Evolutionary conservation across 2,329 filamentous ascomycete species (phyloP).

Genomic region (Diaporthe sp.): DNA sequence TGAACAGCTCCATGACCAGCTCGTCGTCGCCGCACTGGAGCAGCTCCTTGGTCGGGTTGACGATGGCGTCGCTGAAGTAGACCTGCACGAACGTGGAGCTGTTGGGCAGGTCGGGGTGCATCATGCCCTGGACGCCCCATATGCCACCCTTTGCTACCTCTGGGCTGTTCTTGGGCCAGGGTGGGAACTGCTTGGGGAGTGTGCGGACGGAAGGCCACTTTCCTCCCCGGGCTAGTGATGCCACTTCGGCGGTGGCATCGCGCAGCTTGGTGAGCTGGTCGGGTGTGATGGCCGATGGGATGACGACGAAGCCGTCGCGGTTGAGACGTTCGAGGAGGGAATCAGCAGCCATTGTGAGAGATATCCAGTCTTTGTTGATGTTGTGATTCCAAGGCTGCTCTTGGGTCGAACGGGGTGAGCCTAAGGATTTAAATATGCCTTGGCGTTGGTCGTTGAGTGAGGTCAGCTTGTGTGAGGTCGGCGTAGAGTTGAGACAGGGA

Average conservation of each 20-base stretch:
- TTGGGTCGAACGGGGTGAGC: background rate
- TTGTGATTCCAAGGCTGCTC: background rate
- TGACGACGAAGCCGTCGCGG: conserved; percentile 71
- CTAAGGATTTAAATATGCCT: background rate
- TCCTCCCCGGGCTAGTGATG: conserved; percentile 74
- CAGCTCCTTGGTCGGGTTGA: conserved; percentile 75
- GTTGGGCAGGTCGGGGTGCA: conserved; percentile 41
- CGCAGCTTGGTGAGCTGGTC: conserved; percentile 71
- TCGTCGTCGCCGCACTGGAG: conserved; percentile 70
- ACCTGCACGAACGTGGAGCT: conserved; percentile 70
- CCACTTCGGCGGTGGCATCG: conserved; percentile 68
- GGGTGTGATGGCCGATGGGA: conserved; percentile 74
- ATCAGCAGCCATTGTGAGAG: conserved; percentile 33
- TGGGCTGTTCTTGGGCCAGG: conserved; percentile 66
- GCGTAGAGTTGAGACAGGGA: conserved; percentile 24
- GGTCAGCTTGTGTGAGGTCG: conserved; percentile 36
- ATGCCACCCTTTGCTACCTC: conserved; percentile 70
- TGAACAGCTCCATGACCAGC: conserved; percentile 89
- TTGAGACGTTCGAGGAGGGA: conserved; percentile 40
- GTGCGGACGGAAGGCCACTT: conserved; percentile 87
- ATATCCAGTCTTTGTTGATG: background rate
- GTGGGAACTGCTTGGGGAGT: conserved; percentile 91
- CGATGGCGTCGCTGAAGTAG: conserved; percentile 79
- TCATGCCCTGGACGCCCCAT: conserved; percentile 67
- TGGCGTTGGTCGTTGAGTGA: conserved; percentile 11